Evolutionary conservation across 441 rosid genomes (phyloP).

Genomic region (Erysimum cheiri): DNA sequence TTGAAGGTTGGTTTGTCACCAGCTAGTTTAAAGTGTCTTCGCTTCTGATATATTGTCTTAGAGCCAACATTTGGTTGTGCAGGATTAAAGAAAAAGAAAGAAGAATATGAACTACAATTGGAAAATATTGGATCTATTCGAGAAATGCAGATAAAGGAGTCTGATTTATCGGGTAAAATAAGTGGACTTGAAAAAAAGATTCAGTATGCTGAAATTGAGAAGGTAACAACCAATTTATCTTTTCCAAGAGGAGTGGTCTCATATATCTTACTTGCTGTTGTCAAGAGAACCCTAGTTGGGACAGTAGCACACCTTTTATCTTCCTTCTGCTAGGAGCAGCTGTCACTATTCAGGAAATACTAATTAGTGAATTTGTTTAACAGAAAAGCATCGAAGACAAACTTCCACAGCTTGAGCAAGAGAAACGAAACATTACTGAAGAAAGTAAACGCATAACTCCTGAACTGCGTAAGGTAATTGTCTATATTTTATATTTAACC

Average conservation of each 20-base stretch:
- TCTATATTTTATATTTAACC: no score
- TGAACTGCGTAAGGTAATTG: slow-evolving; percentile 75
- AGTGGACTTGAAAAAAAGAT: slow-evolving; percentile 98
- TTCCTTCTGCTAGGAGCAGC: slow-evolving; percentile 20
- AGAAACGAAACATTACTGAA: slow-evolving; percentile 69
- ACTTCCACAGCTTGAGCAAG: slow-evolving; percentile 76
- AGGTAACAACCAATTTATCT: slow-evolving; percentile 53
- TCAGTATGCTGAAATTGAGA: slow-evolving; percentile 97
- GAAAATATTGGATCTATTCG: slow-evolving; percentile 93
- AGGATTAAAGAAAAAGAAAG: slow-evolving; percentile 83
- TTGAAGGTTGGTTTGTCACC: slow-evolving; percentile 71
- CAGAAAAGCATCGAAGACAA: slow-evolving; percentile 95
- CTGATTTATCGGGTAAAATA: slow-evolving; percentile 93
- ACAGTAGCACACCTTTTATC: slow-evolving; percentile 8
- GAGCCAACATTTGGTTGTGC: slow-evolving; percentile 35
- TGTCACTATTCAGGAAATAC: slow-evolving; percentile 17
- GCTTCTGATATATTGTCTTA: slow-evolving; percentile 27
- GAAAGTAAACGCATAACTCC: slow-evolving; percentile 74
- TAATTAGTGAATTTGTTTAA: slow-evolving; percentile 40
- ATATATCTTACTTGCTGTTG: slow-evolving; percentile 18
- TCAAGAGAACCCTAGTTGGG: neutral
- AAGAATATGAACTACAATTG: slow-evolving; percentile 79
- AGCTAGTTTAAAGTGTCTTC: slow-evolving; percentile 40
- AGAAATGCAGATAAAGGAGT: slow-evolving; percentile 94
- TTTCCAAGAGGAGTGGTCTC: slow-evolving; percentile 14